Conservation (phyloP, 441 rosid genomes). For the Erodium texanum region DNA sequence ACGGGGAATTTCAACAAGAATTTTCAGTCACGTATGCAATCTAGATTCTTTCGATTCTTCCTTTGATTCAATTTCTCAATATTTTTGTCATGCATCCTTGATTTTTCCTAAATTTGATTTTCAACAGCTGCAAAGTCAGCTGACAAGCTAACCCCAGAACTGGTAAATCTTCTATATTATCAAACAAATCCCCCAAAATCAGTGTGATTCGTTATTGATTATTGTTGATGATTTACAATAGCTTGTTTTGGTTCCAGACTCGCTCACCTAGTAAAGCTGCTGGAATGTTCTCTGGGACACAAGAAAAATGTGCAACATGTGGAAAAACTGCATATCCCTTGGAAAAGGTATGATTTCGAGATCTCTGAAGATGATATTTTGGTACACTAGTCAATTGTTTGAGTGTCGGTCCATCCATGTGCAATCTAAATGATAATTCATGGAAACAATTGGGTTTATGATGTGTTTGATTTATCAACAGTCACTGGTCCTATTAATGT, state of each 20-base stretch:
- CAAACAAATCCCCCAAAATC: background rate
- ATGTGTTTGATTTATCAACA: background rate
- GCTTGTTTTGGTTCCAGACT: slow-evolving; percentile 31
- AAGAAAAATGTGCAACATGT: slow-evolving; percentile 88
- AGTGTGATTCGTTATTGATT: slow-evolving; percentile 9
- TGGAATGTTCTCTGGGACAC: slow-evolving; percentile 89
- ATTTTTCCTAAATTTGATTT: slow-evolving; percentile 25
- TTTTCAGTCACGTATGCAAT: slow-evolving; percentile 72
- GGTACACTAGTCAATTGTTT: background rate
- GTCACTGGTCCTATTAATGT: background rate
- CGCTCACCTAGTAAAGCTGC: slow-evolving; percentile 94
- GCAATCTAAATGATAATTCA: background rate
- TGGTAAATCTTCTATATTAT: slow-evolving; percentile 41
- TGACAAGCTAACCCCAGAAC: slow-evolving; percentile 74
- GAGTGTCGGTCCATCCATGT: background rate
- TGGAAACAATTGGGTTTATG: background rate
- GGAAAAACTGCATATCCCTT: slow-evolving; percentile 92
- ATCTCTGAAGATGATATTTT: background rate
- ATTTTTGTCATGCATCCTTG: slow-evolving; percentile 17
- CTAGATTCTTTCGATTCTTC: slow-evolving; percentile 6
- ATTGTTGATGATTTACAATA: slow-evolving; percentile 19
- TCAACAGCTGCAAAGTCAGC: slow-evolving; percentile 79
- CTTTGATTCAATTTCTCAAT: background rate
- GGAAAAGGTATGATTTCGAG: slow-evolving; percentile 50
- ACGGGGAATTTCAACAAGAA: slow-evolving; percentile 82